Conservation (phyloP, 2,329 filamentous ascomycete genomes). For the Venturia asperata region DNA sequence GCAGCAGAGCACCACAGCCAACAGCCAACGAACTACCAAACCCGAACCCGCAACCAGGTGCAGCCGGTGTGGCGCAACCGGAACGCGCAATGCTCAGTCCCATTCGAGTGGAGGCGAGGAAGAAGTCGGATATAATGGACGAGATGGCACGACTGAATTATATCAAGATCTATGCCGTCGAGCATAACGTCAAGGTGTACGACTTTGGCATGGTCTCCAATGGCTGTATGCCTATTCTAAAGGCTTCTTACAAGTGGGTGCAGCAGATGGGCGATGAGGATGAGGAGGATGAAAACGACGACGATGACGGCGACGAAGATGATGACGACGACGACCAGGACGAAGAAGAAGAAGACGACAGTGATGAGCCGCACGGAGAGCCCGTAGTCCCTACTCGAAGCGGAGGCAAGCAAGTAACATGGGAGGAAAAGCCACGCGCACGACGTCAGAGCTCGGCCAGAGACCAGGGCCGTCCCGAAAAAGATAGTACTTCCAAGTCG, state of each 20-base stretch:
- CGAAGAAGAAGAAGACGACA: not conserved
- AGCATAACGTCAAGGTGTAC: conserved; percentile 28
- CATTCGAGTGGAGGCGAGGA: conserved; percentile 22
- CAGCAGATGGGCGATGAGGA: not conserved
- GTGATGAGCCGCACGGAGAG: not conserved
- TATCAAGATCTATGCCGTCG: conserved; percentile 26
- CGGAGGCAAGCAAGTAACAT: not conserved
- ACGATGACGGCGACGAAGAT: not conserved
- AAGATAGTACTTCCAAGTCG: not conserved
- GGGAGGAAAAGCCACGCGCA: not conserved
- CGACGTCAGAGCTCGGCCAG: not conserved
- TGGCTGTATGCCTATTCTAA: conserved; percentile 18
- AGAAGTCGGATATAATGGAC: conserved; percentile 23
- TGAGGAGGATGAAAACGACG: not conserved
- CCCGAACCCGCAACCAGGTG: not conserved
- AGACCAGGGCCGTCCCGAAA: not conserved
- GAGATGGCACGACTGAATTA: conserved; percentile 25
- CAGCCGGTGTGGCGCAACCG: not conserved
- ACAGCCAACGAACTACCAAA: conserved; percentile 4
- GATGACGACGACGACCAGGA: not conserved
- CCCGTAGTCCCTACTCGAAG: not conserved
- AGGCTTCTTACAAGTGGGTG: conserved; percentile 18
- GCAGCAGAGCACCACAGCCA: not conserved
- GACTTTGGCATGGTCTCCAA: conserved; percentile 25
- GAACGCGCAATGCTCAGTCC: conserved; percentile 17